Conservation (phyloP, 345 rosid genomes). For the Bretschneidera sinensis region DNA sequence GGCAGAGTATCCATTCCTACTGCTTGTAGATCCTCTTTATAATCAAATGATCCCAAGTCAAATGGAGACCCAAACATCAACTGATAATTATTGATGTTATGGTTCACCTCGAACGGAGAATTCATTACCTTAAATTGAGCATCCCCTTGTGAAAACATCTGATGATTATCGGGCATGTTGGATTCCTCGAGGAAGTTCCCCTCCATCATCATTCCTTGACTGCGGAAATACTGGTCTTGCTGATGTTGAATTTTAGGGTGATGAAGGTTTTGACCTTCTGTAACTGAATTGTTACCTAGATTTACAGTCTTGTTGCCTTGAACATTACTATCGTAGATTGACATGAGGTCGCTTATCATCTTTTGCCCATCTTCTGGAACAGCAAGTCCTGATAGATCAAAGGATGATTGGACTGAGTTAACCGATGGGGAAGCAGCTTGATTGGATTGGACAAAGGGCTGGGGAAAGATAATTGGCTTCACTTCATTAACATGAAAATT, state of each 20-base stretch:
- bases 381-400: conserved; percentile 64
- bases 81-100: conserved; percentile 35
- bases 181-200: conserved; percentile 57
- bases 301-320: conserved; percentile 44
- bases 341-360: conserved; percentile 80
- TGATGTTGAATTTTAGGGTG: conserved; percentile 53
- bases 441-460: conserved; percentile 45
- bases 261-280: conserved; percentile 37
- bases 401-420: conserved; percentile 35
- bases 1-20: conserved; percentile 46
- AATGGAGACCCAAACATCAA: conserved; percentile 63
- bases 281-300: conserved; percentile 21
- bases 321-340: conserved; percentile 61
- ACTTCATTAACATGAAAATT: conserved; percentile 69
- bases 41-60: conserved; percentile 55
- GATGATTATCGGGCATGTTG: conserved; percentile 41
- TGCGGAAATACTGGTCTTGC: conserved; percentile 44
- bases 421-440: conserved; percentile 26
- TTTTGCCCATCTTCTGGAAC: conserved; percentile 96
- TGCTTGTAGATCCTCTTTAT: conserved; percentile 63
- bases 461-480: conserved; percentile 67
- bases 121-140: conserved; percentile 38
- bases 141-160: conserved; percentile 43
- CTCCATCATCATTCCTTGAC: conserved; percentile 43
- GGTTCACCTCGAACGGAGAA: conserved; percentile 41